Base-by-base conservation (phyloP, 371 early-diverging fungal genomes). In the Mucor sp. region DNA sequence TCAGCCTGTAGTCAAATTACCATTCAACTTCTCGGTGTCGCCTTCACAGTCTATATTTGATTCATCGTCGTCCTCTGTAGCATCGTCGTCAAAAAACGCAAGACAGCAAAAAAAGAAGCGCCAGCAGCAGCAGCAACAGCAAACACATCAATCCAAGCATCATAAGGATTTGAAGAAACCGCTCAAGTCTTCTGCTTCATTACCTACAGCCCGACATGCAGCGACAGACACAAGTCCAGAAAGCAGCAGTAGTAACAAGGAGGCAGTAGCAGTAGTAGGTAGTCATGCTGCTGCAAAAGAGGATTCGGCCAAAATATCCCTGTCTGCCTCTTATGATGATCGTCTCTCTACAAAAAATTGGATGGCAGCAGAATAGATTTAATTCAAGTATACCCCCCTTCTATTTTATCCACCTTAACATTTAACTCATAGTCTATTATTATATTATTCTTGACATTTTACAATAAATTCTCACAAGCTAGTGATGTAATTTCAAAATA, bases 291-390 rank as follows among this genome's bases (percentile, higher is more conserved):
- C n/a, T 4, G 17, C 60, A 12, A 69, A 50, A 64, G 64, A 69
- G 12, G 64, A 59, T 25, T 25, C 19, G 12, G 32, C 32, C 33
- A 69, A 56, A 37, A 62, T 62, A 37, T 64, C 68, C 19, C 17
- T 82, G 47, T 82, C 82, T 3, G 70, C 76, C 17, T 82, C 82
- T 1, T 82, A 82, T 65, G 82, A 82, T 60, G 82, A 78, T 25
- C 68, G 82, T 27, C 28, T 75, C 27, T 64, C 66, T 25, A n/a
- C 53, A n/a, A 60, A 33, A 19, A 66, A 59, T 17, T 66, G 66
- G 66, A 41, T 66, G 33, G 39, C 60, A 27, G 39, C 60, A 27
- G 66, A 66, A 27, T 61, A 41, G 59, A 44, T 21, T 55, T 19
- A n/a, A 28, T 56, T 19, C 6, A 19, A 21, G 11, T 59, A 59